phyloP scores from a whole-genome alignment of 2,329 filamentous ascomycete species.

The Orbilia quercus region DNA sequence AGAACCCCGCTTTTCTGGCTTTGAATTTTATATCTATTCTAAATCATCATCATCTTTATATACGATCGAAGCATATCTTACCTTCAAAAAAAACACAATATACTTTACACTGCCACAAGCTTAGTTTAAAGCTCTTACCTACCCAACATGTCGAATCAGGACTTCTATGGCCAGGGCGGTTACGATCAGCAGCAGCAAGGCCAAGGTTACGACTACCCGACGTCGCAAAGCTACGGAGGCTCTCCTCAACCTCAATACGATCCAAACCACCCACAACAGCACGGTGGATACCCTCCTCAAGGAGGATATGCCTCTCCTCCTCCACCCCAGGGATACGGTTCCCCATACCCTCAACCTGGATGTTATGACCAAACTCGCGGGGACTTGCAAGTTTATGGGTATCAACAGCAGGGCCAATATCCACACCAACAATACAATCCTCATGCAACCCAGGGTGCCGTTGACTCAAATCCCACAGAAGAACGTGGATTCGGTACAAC shows the following conservation, averaged over 20 bases:
- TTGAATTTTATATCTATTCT: slow-evolving; percentile 12
- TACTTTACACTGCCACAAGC: slow-evolving; percentile 19
- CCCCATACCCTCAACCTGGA: slow-evolving; percentile 17
- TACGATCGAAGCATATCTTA: slow-evolving; percentile 8
- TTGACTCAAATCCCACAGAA: slow-evolving; percentile 61
- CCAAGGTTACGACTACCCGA: slow-evolving; percentile 6
- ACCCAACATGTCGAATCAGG: slow-evolving; percentile 42
- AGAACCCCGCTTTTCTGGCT: slow-evolving; percentile 45
- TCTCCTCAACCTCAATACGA: slow-evolving; percentile 29
- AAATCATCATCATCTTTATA: slow-evolving; percentile 44
- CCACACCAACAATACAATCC: slow-evolving; percentile 22
- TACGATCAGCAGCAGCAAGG: slow-evolving; percentile 9
- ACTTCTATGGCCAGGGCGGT: slow-evolving; percentile 50
- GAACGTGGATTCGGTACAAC: slow-evolving; percentile 71
- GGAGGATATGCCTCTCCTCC: slow-evolving; percentile 16
- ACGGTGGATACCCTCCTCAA: slow-evolving; percentile 25
- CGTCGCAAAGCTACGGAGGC: slow-evolving; percentile 20
- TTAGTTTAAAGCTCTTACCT: slow-evolving; percentile 26
- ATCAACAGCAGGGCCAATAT: slow-evolving; percentile 22
- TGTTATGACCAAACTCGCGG: slow-evolving; percentile 44
- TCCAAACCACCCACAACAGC: slow-evolving; percentile 17
- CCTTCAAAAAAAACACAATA: slow-evolving; percentile 3
- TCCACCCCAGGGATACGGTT: slow-evolving; percentile 19
- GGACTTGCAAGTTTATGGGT: background rate
- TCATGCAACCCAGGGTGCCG: slow-evolving; percentile 1